Evolutionary conservation across 2,329 filamentous ascomycete genomes (phyloP), one percentile per base, ranked within the genome.

Genomic region (Pseudodiploospora longispora): DNA sequence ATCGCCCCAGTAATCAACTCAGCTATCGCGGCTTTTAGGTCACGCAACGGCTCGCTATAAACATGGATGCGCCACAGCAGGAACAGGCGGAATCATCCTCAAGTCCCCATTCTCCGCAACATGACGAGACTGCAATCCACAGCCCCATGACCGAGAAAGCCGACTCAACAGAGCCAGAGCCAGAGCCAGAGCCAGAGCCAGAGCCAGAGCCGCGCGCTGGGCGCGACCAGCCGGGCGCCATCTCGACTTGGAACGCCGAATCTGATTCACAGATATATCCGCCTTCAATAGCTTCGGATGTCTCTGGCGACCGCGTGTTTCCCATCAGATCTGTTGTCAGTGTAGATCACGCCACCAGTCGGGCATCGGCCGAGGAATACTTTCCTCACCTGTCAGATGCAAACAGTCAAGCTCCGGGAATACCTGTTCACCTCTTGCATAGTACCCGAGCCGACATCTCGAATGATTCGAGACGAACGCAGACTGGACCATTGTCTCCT

Each of bases 321-420:
- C 86, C 86, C n/a, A 85, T 91, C 30, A 78, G 85, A 40, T 89
- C 85, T n/a, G 82, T 87, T 36, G 71, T 91, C 27, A 85, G 79
- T 6, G 78, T 90, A 35, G 81, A 86, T 52, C 77, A 78, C 6
- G 43, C 47, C n/a, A 64, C 61, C 40, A 53, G 52, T 41, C 61
- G 64, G 66, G 71, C 57, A 49, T 55, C 62, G 5, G 57, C 52
- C 38, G 67, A 70, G 8, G 65, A 67, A n/a, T 65, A 65, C 47
- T 65, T 67, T 40, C 52, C 61, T 6, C 57, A 60, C 36, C 41
- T 55, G 48, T 56, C 62, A 27, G 58, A 66, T 28, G 55, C 58
- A 27, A 63, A 58, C 30, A 48, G 48, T n/a, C 56, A 62, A 36
- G 56, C 60, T 40, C 51, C 55, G n/a, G 46, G 47, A n/a, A 58